Percentiles rank a stretch among this genome's conserved stretches.
Evolutionary conservation across 2,329 filamentous ascomycete genomes (phyloP).

Genomic region (Fusarium devonianum): DNA sequence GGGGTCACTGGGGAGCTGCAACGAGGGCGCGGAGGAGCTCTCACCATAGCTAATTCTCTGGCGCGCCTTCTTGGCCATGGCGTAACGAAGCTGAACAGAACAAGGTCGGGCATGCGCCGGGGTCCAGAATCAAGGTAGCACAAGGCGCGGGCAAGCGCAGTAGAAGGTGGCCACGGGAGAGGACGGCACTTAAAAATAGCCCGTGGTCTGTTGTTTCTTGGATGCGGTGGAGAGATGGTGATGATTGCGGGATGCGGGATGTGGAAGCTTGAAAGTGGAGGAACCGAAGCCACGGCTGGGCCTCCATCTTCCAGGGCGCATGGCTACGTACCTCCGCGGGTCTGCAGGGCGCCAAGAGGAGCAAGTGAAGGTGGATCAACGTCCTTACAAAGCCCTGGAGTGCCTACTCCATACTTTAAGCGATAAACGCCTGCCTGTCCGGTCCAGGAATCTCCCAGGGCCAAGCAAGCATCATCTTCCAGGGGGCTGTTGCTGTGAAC

Average conservation of each 20-base stretch:
- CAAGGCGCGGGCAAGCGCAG: slow-evolving; percentile 29
- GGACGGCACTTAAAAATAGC: slow-evolving; percentile 4
- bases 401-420: too few species aligned
- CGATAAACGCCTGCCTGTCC: too few species aligned
- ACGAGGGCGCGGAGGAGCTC: slow-evolving; percentile 31
- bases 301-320: slow-evolving; percentile 3
- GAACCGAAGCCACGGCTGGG: slow-evolving; percentile 15
- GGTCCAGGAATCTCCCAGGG: too few species aligned
- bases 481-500: slow-evolving; percentile 14
- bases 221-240: slow-evolving; percentile 26
- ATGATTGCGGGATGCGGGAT: slow-evolving; percentile 37
- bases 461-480: too few species aligned
- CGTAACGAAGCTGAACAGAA: slow-evolving; percentile 31
- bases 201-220: slow-evolving; percentile 7
- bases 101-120: slow-evolving; percentile 33
- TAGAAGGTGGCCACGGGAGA: slow-evolving; percentile 9
- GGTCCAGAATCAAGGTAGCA: slow-evolving; percentile 17
- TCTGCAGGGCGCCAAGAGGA: slow-evolving; percentile 12
- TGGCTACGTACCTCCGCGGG: slow-evolving; percentile 9
- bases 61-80: slow-evolving; percentile 72
- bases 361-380: slow-evolving; percentile 14
- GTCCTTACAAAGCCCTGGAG: too few species aligned
- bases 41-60: slow-evolving; percentile 76
- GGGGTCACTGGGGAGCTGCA: background rate
- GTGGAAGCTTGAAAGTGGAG: slow-evolving; percentile 37